Conservation (phyloP, 768 basidiomycete genomes). For the Pleurotus salmoneostramineus region DNA sequence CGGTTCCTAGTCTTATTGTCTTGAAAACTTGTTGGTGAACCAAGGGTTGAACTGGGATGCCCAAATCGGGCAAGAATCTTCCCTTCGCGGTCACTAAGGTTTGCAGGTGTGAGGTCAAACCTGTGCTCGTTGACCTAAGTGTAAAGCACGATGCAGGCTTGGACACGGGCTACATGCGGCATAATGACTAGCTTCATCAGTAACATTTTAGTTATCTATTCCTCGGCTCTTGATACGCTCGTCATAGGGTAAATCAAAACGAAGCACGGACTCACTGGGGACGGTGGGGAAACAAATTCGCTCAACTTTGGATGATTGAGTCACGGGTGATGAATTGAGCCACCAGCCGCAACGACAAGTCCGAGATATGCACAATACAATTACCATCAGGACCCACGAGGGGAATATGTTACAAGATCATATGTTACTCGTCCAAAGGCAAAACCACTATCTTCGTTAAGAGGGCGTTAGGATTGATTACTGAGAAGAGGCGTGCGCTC, state of each 20-base stretch:
- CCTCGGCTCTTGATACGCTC: neutral
- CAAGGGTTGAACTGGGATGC: conserved; percentile 9
- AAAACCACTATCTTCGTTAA: neutral
- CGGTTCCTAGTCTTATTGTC: conserved; percentile 43
- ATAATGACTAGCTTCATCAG: neutral
- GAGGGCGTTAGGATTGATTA: neutral
- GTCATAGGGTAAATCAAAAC: neutral
- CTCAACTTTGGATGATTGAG: neutral
- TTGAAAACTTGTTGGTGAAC: neutral
- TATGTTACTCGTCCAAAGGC: neutral
- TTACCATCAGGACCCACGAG: neutral
- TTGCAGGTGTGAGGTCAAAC: neutral
- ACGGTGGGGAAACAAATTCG: neutral
- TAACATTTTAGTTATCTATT: neutral
- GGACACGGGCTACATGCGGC: neutral
- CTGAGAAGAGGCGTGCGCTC: conserved; percentile 12
- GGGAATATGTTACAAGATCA: neutral
- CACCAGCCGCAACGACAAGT: neutral
- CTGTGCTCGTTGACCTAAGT: neutral
- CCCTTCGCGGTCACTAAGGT: conserved; percentile 6
- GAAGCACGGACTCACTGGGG: neutral
- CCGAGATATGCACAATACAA: neutral
- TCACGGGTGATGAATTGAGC: neutral
- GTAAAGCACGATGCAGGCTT: neutral
- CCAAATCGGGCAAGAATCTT: conserved; percentile 16